A percentile compares a stretch with the other conserved stretches of the same genome.
These are phyloP conservation scores for Aspergillus ostianus DNA, from an alignment of 495 filamentous ascomycete genomes.

Conservation along the genomic window DNA sequence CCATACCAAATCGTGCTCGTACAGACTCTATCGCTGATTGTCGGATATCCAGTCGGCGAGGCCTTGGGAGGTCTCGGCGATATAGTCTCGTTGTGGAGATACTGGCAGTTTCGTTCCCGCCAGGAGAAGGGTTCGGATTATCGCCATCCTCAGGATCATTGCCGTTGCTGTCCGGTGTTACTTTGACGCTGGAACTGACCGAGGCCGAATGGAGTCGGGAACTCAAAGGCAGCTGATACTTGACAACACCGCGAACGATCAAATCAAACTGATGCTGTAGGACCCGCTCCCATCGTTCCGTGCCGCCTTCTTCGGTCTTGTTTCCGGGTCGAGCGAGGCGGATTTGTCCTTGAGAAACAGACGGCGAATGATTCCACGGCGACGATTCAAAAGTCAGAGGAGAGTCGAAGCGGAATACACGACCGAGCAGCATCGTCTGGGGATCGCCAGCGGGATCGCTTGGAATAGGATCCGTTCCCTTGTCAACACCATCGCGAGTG, in stretches of 20 bases:
- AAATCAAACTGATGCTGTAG: conserved; percentile 88
- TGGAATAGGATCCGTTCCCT: conserved; percentile 69
- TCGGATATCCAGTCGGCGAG: not conserved
- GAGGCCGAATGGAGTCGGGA: conserved; percentile 57
- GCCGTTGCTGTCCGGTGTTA: conserved; percentile 47
- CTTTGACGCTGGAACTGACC: conserved; percentile 50
- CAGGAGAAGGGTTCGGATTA: conserved; percentile 16
- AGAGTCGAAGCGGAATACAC: conserved; percentile 82
- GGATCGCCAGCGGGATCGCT: conserved; percentile 61
- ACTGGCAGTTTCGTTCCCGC: conserved; percentile 29
- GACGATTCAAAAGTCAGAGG: conserved; percentile 84
- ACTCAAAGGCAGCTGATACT: conserved; percentile 84
- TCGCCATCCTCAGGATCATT: conserved; percentile 14
- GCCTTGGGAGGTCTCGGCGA: conserved; percentile 2
- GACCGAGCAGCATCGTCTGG: conserved; percentile 86
- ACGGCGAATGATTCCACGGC: conserved; percentile 65
- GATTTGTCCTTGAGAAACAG: conserved; percentile 75
- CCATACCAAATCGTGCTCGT: conserved; percentile 14
- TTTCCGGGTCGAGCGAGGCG: conserved; percentile 83
- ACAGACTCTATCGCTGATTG: conserved; percentile 13
- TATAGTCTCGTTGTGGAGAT: conserved; percentile 14
- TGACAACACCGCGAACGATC: conserved; percentile 83
- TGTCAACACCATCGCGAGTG: conserved; percentile 50
- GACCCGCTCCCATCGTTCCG: conserved; percentile 87
- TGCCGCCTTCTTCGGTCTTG: conserved; percentile 79